Evolutionary conservation across 2,329 filamentous ascomycete species (phyloP).

Genomic region (Aspergillus piperis): DNA sequence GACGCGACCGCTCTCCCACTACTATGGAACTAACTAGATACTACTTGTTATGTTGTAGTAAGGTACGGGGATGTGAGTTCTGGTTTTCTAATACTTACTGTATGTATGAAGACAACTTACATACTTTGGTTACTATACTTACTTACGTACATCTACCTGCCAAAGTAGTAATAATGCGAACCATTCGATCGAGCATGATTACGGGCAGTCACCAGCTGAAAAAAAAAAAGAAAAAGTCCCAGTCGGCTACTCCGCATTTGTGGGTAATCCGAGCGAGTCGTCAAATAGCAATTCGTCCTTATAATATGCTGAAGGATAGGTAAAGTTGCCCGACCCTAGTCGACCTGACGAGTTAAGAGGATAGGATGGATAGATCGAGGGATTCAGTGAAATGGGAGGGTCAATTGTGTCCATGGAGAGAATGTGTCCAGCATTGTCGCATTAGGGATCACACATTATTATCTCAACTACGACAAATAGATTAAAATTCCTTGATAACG

Average conservation of each 20-base stretch:
- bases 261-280: conserved; percentile 15
- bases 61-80: conserved; percentile 9
- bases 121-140: background rate
- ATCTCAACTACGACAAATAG: background rate
- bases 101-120: conserved; percentile 1
- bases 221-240: conserved; percentile 1
- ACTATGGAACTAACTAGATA: background rate
- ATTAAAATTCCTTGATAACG: background rate
- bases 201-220: conserved; percentile 26
- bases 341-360: background rate
- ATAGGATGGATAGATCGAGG: background rate
- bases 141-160: conserved; percentile 10
- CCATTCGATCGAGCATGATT: conserved; percentile 19
- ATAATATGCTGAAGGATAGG: conserved; percentile 16
- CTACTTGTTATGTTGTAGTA: no score
- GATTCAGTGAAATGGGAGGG: background rate
- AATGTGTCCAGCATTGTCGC: background rate
- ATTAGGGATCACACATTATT: background rate
- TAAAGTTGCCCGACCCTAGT: conserved; percentile 12
- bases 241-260: conserved; percentile 23
- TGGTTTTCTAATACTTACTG: background rate
- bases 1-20: conserved; percentile 30
- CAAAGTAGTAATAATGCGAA: conserved; percentile 15
- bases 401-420: background rate
- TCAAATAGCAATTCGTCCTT: conserved; percentile 18